Evolutionary conservation across 805 yeast genomes (phyloP), one percentile per base, ranked within the genome.

Genomic region (Brettanomyces sp.): DNA sequence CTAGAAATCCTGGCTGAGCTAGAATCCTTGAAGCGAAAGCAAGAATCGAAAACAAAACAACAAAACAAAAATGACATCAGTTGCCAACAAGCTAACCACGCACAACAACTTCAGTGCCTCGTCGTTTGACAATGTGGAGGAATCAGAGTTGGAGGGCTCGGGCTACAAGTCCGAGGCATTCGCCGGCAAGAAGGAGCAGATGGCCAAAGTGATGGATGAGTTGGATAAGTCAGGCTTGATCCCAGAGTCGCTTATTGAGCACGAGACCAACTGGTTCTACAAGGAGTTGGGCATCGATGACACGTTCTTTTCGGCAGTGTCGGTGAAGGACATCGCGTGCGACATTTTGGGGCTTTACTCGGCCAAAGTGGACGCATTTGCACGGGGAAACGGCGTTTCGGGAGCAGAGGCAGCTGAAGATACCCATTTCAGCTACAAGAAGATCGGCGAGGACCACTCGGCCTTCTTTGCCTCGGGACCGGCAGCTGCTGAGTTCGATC

Each of bases 231-330:
- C 82, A 33, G 98, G 96, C 0, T 86, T 91, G 59, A 85, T 91
- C 49, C 99, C 98, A 8, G 95, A 85, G 56, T 67, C 77, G 47
- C 72, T 88, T 56, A 85, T 91, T 53, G 96, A 89, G 65, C 71
- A 76, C 46, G 98, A 91, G 66, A 82, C 91, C 6, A 76, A 73
- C 49, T 89, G 96, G 95, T 90, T 91, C 63, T 93, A 93, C 69
- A 79, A 84, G 47, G 67, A 77, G 37, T 73, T 91, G 53, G 96
- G 96, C 25, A 88, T 91, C 49, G 96, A 90, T 60, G 96, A 89
- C 59, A 82, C 87, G 30, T 91, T 85, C 65, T 90, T 91, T 62
- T 93, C 93, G 39, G 79, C 84, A 51, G 96, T 91, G 60, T 70
- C 85, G 4, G 84, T 90, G 12, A 79, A 75, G 45, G 85, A 82